Conservation (phyloP, 768 basidiomycete species). For the Boletus barrowsii region DNA sequence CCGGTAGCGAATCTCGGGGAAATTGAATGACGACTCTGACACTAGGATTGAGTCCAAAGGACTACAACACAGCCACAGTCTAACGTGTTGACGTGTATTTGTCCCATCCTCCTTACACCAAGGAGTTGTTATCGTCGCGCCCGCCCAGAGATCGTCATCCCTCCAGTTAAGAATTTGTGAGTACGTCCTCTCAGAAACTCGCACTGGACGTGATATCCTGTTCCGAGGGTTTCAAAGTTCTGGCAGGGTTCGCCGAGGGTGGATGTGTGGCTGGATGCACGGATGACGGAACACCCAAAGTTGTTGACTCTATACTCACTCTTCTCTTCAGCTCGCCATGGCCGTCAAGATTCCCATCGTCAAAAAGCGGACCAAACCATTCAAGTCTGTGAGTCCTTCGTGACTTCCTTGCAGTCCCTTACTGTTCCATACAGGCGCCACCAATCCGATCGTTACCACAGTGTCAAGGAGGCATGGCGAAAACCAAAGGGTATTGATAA, state of each 20-base stretch:
- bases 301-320: slow-evolving; percentile 13
- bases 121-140: background rate
- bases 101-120: slow-evolving; percentile 3
- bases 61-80: slow-evolving; percentile 20
- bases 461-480: slow-evolving; percentile 98
- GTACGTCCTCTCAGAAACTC: slow-evolving; percentile 28
- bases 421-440: slow-evolving; percentile 67
- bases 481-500: slow-evolving; percentile 99
- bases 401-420: slow-evolving; percentile 11
- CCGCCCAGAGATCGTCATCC: slow-evolving; percentile 34
- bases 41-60: background rate
- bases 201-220: background rate
- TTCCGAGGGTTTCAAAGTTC: background rate
- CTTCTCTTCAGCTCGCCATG: slow-evolving; percentile 37
- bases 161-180: slow-evolving; percentile 55
- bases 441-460: slow-evolving; percentile 96
- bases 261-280: slow-evolving; percentile 22
- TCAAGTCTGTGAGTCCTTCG: slow-evolving; percentile 71
- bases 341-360: slow-evolving; percentile 64
- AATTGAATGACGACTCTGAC: background rate
- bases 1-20: background rate
- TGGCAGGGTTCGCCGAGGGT: slow-evolving; percentile 1
- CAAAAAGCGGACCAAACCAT: slow-evolving; percentile 96
- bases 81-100: slow-evolving; percentile 24
- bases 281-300: slow-evolving; percentile 20